These are phyloP conservation scores for Botrytis aclada DNA, from an alignment of 2,329 filamentous ascomycete species.

Conservation along the genomic window DNA sequence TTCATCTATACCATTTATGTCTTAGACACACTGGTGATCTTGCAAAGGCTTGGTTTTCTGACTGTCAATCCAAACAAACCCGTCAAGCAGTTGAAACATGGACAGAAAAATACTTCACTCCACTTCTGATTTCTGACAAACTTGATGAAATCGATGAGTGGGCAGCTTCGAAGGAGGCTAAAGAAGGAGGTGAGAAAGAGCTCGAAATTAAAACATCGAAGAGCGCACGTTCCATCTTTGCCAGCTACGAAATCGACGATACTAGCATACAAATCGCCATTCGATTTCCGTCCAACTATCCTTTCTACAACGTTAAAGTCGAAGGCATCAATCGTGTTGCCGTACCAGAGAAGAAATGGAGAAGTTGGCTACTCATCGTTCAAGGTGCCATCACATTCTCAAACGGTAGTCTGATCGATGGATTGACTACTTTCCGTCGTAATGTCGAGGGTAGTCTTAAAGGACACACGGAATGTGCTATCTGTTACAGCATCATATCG, in stretches of 20 bases:
- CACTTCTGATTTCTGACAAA: slow-evolving; percentile 62
- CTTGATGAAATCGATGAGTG: slow-evolving; percentile 67
- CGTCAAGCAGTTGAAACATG: slow-evolving; percentile 75
- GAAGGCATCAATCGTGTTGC: slow-evolving; percentile 77
- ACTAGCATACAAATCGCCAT: slow-evolving; percentile 80
- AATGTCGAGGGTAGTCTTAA: slow-evolving; percentile 88
- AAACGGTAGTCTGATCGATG: slow-evolving; percentile 84
- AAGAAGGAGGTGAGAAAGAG: slow-evolving; percentile 50
- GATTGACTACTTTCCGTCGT: slow-evolving; percentile 76
- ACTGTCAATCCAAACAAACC: slow-evolving; percentile 77
- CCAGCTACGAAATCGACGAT: slow-evolving; percentile 85
- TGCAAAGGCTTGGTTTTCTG: slow-evolving; percentile 81
- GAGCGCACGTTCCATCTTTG: slow-evolving; percentile 71
- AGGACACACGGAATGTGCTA: slow-evolving; percentile 91
- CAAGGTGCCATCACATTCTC: slow-evolving; percentile 93
- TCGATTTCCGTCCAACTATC: slow-evolving; percentile 75
- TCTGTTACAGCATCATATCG: slow-evolving; percentile 93
- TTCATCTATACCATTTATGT: slow-evolving; percentile 80
- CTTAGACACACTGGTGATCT: slow-evolving; percentile 75
- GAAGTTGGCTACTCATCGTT: slow-evolving; percentile 81
- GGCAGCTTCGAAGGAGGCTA: slow-evolving; percentile 53
- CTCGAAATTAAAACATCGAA: slow-evolving; percentile 68
- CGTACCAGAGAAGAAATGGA: slow-evolving; percentile 89
- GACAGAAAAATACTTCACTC: slow-evolving; percentile 81
- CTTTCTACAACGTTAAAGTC: slow-evolving; percentile 75